Evolutionary conservation across 2,329 filamentous ascomycete species (phyloP).

Genomic region (Fusarium miscanthi): DNA sequence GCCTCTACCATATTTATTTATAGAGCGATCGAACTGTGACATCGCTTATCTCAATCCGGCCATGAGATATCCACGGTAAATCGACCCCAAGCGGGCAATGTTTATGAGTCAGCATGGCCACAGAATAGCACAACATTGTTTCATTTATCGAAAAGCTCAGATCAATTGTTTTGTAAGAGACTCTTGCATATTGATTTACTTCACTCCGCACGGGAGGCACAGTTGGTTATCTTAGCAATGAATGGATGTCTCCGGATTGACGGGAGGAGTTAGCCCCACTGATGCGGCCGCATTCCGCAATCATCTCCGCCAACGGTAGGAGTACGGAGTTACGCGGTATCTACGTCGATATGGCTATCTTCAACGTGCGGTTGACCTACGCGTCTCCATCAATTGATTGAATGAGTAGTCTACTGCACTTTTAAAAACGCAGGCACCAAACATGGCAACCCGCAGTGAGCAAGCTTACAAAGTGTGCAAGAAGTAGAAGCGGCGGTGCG

Average conservation of each 20-base stretch:
- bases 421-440: background rate
- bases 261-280: too few relatives aligned
- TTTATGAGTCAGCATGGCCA: fast-evolving
- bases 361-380: background rate
- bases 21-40: background rate
- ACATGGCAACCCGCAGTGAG: background rate
- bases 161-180: background rate
- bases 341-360: background rate
- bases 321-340: background rate
- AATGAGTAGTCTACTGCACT: background rate
- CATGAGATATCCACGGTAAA: fast-evolving
- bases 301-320: background rate
- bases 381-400: fast-evolving
- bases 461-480: background rate
- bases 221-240: background rate
- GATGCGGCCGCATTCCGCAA: background rate
- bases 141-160: fast-evolving
- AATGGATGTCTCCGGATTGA: background rate
- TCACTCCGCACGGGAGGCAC: too few relatives aligned
- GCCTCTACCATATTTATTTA: fast-evolving
- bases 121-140: fast-evolving
- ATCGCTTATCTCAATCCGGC: background rate
- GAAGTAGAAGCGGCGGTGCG: background rate
- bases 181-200: background rate
- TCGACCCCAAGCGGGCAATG: fast-evolving